phyloP scores from a whole-genome alignment of 1,139 yeast genomes.

The Lodderomyces margitis region DNA sequence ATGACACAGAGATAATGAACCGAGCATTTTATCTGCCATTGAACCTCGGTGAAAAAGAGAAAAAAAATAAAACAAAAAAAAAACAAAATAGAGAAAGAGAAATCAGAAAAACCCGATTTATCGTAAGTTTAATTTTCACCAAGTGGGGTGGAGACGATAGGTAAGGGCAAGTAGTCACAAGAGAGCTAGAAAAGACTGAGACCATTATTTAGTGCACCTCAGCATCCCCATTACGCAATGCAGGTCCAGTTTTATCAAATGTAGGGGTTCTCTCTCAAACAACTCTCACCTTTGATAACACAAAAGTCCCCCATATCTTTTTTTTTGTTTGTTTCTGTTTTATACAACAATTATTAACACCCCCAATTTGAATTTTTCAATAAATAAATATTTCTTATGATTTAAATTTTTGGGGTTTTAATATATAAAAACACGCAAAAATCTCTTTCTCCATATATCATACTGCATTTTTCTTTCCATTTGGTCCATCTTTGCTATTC shows the following conservation, averaged over 20 bases:
- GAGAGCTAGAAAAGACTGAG: no score
- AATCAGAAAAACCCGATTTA: no score
- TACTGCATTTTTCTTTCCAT: background rate
- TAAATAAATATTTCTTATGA: background rate
- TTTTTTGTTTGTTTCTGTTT: background rate
- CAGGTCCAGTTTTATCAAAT: no score
- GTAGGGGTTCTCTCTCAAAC: no score
- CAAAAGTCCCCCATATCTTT: slow-evolving; percentile 1
- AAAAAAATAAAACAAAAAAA: background rate
- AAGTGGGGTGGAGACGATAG: no score
- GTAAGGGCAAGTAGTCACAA: no score
- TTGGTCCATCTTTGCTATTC: background rate
- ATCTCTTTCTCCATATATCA: background rate
- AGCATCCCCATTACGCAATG: no score
- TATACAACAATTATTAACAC: background rate
- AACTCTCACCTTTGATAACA: background rate
- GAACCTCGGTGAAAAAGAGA: slow-evolving; percentile 1
- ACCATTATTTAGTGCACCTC: no score
- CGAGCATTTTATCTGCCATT: background rate
- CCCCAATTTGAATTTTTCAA: background rate
- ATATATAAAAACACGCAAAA: background rate
- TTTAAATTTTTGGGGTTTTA: background rate
- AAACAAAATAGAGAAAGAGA: background rate
- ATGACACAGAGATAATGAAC: background rate
- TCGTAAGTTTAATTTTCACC: no score